Evolutionary conservation across 495 filamentous ascomycete genomes (phyloP).

Genomic region (Tuber aestivum): DNA sequence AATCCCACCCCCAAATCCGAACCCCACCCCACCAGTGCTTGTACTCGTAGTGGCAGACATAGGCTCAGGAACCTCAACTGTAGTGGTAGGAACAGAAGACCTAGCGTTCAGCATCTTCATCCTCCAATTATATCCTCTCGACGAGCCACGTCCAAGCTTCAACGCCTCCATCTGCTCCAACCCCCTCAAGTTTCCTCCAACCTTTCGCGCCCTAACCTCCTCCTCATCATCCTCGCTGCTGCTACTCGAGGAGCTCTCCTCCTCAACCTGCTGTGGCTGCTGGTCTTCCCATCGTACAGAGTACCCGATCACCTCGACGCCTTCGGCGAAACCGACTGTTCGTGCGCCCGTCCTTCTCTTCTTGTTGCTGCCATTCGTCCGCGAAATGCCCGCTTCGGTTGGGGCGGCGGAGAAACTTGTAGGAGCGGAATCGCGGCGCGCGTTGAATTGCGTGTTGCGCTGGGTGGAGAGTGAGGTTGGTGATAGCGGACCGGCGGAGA

Average conservation of each 20-base stretch:
- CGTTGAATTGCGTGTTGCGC: slow-evolving; percentile 34
- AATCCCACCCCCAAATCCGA: neutral
- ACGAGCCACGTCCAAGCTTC: neutral
- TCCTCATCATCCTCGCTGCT: neutral
- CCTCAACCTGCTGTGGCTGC: neutral
- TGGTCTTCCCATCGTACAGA: slow-evolving; percentile 2
- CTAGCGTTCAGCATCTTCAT: neutral
- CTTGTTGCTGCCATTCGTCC: neutral
- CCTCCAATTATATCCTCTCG: slow-evolving; percentile 2
- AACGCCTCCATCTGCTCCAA: slow-evolving; percentile 1
- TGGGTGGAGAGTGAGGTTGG: slow-evolving; percentile 29
- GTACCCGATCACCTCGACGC: neutral
- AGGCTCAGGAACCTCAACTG: neutral
- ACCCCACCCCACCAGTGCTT: neutral
- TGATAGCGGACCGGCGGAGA: slow-evolving; percentile 27
- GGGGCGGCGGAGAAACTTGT: slow-evolving; percentile 5
- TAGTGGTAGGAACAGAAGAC: neutral
- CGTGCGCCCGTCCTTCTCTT: neutral
- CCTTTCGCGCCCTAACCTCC: neutral
- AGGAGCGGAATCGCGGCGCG: slow-evolving; percentile 4
- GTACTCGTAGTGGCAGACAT: neutral
- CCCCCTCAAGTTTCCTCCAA: neutral
- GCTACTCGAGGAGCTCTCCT: neutral
- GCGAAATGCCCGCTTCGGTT: neutral
- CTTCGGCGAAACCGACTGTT: neutral